Base-by-base conservation (phyloP, 306 rosid genomes). In the Rosa multiflora region DNA sequence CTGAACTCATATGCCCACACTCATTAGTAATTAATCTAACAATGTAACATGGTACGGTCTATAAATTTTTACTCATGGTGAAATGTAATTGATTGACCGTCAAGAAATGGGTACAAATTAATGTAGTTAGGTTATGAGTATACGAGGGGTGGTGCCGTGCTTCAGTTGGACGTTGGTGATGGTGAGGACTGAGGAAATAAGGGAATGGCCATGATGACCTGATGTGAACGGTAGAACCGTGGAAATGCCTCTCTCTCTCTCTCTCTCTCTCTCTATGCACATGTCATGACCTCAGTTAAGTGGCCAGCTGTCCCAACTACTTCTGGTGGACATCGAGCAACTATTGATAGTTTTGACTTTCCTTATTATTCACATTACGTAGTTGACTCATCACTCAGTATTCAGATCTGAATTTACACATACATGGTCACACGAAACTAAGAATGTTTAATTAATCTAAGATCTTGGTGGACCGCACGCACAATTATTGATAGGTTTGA, bases 171-270 rank as follows among this genome's bases (percentile, higher is more conserved):
- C 26, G 26, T 23, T 32, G 37, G 37, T 32, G 37, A 2, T 3
- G 3, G 37, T 2, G 37, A 2, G 37, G 37, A 23, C 6, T 15
- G 75, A 5, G 75, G 42, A 52, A 52, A 13, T 29, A 56, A 51
- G 43, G 44, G 23, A 48, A 17, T 1, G 26, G 23, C 61, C 42
- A 48, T 71, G 29, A 40, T 4, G 59, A 15, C 20, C 17, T 48
- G 59, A 52, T 52, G n/a, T 14, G n/a, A 52, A 23, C 76, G 47
- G 76, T 49, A 14, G 29, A 72, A 72, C 76, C 47, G 76, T 49
- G 8, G 29, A 72, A 72, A 17, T 51, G 32, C 63, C 32, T 1
- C 1, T 12, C 37, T 32, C 63, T 2, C 32, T 29, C 37, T 32
- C 63, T 5, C 29, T 26, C 29, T 26, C 29, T 26, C 29, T 26